Percentiles rank a stretch among this genome's conserved stretches.
Conservation (phyloP, 2,329 filamentous ascomycete species). For the Herpotrichia juniperi region DNA sequence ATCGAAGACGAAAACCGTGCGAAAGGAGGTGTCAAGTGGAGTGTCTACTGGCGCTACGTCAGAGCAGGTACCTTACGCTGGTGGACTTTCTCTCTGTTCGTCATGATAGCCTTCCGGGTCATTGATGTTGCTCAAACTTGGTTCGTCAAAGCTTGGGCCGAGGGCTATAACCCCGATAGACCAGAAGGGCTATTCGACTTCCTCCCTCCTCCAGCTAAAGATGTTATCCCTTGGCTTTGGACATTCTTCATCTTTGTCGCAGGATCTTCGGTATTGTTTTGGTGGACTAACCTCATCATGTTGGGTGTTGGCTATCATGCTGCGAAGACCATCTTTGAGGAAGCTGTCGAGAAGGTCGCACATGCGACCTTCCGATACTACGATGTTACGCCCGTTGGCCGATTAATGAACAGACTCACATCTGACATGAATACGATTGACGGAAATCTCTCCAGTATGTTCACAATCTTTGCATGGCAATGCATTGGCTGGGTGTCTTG, state of each 20-base stretch:
- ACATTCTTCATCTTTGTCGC: constrained; percentile 68
- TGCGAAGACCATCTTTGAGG: constrained; percentile 74
- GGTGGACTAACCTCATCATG: constrained; percentile 69
- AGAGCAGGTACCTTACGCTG: constrained; percentile 76
- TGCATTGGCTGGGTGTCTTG: constrained; percentile 74
- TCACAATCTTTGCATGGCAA: constrained; percentile 74
- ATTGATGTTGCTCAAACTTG: constrained; percentile 72
- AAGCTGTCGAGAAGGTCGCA: constrained; percentile 75
- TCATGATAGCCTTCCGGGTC: constrained; percentile 68
- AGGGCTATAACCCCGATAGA: constrained; percentile 64
- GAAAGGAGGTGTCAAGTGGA: constrained; percentile 74
- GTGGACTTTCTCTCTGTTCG: constrained; percentile 70
- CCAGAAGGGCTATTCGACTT: constrained; percentile 44
- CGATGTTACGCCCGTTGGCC: constrained; percentile 85
- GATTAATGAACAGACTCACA: constrained; percentile 90
- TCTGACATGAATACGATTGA: constrained; percentile 90
- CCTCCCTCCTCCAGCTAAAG: constrained; percentile 69
- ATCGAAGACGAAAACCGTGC: constrained; percentile 78
- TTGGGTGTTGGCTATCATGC: constrained; percentile 81
- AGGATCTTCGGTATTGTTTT: constrained; percentile 47
- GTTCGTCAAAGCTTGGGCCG: constrained; percentile 88
- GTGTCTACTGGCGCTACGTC: constrained; percentile 85
- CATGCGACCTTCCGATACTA: constrained; percentile 88
- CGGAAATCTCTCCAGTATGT: constrained; percentile 77
- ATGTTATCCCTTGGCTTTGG: constrained; percentile 77